These are phyloP conservation scores for Xylariaceae sp. DNA, from an alignment of 2,329 filamentous ascomycete genomes.

Conservation along the genomic window DNA sequence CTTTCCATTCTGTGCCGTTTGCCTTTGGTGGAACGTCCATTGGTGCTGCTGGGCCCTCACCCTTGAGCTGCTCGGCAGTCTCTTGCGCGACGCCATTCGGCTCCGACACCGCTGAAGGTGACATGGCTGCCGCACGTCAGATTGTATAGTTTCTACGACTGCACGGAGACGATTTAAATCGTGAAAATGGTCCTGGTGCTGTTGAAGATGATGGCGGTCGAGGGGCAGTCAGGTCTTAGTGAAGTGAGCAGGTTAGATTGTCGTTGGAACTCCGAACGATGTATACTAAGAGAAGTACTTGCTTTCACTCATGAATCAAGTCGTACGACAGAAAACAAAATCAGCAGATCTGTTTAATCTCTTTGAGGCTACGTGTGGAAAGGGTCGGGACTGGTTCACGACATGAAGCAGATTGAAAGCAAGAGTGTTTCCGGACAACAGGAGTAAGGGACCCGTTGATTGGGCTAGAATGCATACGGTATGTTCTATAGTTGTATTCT, in stretches of 20 bases:
- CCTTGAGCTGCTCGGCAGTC: background rate
- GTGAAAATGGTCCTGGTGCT: background rate
- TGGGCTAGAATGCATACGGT: background rate
- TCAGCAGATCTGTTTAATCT: background rate
- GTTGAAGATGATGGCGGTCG: too few species aligned
- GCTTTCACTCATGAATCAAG: background rate
- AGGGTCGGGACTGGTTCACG: background rate
- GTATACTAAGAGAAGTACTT: background rate
- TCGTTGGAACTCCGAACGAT: background rate
- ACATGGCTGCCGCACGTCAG: background rate
- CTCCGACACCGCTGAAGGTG: background rate
- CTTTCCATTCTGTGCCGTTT: background rate
- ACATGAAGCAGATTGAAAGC: background rate
- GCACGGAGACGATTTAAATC: background rate
- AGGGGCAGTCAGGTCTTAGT: too few species aligned
- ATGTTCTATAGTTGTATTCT: background rate
- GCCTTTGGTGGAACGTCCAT: background rate
- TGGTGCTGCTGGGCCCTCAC: background rate
- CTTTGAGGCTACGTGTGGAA: background rate
- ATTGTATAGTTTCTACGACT: background rate
- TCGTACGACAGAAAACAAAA: background rate
- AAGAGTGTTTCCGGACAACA: background rate
- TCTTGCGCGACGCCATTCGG: background rate
- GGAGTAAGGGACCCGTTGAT: background rate
- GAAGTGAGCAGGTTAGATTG: background rate